Evolutionary conservation across 805 yeast species (phyloP).

Genomic region (Candida golubevii): DNA sequence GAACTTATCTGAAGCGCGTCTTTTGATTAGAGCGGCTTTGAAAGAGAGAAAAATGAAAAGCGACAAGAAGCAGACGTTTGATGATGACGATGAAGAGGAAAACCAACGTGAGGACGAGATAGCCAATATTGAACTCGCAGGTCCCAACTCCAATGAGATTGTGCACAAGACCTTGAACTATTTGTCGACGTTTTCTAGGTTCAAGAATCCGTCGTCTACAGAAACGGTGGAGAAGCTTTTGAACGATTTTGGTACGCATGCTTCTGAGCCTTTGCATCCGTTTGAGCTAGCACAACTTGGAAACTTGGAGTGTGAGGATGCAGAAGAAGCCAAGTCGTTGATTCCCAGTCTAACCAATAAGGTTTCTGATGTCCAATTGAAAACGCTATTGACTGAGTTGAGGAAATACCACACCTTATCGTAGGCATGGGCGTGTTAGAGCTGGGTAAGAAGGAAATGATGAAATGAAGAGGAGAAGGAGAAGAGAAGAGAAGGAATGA

Average conservation of each 20-base stretch:
- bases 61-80: conserved; percentile 22
- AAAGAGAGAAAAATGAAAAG: conserved; percentile 51
- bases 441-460: neutral
- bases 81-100: conserved; percentile 32
- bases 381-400: conserved; percentile 81
- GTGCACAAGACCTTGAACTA: conserved; percentile 89
- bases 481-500: too few relatives aligned
- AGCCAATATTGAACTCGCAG: conserved; percentile 48
- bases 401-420: conserved; percentile 51
- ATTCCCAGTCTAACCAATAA: conserved; percentile 83
- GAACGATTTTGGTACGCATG: conserved; percentile 56
- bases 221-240: conserved; percentile 88
- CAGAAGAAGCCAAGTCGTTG: conserved; percentile 93
- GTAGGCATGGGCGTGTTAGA: neutral
- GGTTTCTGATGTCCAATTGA: conserved; percentile 82
- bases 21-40: conserved; percentile 85
- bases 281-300: conserved; percentile 92
- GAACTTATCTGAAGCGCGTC: conserved; percentile 84
- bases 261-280: conserved; percentile 68
- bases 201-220: conserved; percentile 87
- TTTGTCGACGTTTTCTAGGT: conserved; percentile 79
- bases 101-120: conserved; percentile 43
- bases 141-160: conserved; percentile 79
- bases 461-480: too few relatives aligned
- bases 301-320: conserved; percentile 89